Percentiles rank a stretch among this genome's conserved stretches.
phyloP scores from a whole-genome alignment of 129 eudicot species.

The Cynara cardunculus region DNA sequence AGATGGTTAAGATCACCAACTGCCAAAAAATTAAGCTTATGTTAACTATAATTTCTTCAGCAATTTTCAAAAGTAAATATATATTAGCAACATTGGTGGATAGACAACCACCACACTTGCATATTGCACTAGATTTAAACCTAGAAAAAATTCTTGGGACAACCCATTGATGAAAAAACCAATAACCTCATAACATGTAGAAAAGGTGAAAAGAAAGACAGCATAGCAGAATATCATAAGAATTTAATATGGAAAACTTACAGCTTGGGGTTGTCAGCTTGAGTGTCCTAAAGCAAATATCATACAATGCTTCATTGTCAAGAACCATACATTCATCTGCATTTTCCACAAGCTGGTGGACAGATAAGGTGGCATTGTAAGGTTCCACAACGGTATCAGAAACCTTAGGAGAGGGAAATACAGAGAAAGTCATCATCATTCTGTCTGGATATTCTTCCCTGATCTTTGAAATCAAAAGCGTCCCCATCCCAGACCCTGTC shows the following conservation, averaged over 20 bases:
- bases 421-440: background rate
- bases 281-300: constrained; percentile 45
- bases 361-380: constrained; percentile 46
- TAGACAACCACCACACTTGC: background rate
- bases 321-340: constrained; percentile 62
- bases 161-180: background rate
- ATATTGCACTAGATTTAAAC: background rate
- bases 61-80: background rate
- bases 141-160: background rate
- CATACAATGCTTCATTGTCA: constrained; percentile 44
- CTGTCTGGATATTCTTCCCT: background rate
- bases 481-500: constrained; percentile 25
- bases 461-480: background rate
- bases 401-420: background rate
- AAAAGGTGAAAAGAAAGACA: background rate
- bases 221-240: background rate
- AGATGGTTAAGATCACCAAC: constrained; percentile 62
- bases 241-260: constrained; percentile 17
- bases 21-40: constrained; percentile 10
- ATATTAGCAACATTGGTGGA: too few relatives aligned
- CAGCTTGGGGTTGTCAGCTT: constrained; percentile 53
- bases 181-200: background rate
- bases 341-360: constrained; percentile 60
- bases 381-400: constrained; percentile 42
- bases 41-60: background rate